Evolutionary conservation across 2,329 filamentous ascomycete genomes (phyloP).

Genomic region (Monosporascus sp.): DNA sequence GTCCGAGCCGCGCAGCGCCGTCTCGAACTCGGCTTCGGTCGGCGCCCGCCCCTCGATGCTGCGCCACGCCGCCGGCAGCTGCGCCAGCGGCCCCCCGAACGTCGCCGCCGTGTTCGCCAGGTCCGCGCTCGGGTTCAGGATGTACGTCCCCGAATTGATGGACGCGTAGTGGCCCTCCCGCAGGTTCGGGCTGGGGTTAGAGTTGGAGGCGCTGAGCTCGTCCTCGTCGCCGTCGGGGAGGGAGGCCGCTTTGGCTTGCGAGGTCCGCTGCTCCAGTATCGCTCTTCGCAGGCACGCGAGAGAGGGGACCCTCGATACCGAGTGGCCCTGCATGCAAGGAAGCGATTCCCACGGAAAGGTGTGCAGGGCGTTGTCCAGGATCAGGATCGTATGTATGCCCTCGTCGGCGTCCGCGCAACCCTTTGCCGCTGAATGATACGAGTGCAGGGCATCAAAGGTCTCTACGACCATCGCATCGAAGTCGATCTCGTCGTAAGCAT

Average conservation of each 20-base stretch:
- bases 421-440: constrained; percentile 60
- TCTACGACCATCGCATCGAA: constrained; percentile 90
- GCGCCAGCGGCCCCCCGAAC: constrained; percentile 63
- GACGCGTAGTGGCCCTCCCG: constrained; percentile 52
- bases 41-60: constrained; percentile 66
- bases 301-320: constrained; percentile 85
- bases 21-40: constrained; percentile 71
- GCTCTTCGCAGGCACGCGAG: constrained; percentile 75
- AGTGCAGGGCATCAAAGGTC: constrained; percentile 74
- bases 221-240: constrained; percentile 9
- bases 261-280: constrained; percentile 50
- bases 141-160: constrained; percentile 60
- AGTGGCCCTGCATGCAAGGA: constrained; percentile 72
- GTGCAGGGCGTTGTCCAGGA: constrained; percentile 88
- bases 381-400: constrained; percentile 71
- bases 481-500: constrained; percentile 96
- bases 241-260: constrained; percentile 3
- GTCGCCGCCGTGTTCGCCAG: constrained; percentile 72
- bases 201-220: constrained; percentile 2
- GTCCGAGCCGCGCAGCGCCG: constrained; percentile 59
- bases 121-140: constrained; percentile 86
- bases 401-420: constrained; percentile 34
- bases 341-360: constrained; percentile 94
- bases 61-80: constrained; percentile 66
- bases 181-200: constrained; percentile 15